A percentile compares a stretch with the other conserved stretches of the same genome.
Conservation (phyloP, 2,329 filamentous ascomycete genomes). For the Cordyceps javanica region DNA sequence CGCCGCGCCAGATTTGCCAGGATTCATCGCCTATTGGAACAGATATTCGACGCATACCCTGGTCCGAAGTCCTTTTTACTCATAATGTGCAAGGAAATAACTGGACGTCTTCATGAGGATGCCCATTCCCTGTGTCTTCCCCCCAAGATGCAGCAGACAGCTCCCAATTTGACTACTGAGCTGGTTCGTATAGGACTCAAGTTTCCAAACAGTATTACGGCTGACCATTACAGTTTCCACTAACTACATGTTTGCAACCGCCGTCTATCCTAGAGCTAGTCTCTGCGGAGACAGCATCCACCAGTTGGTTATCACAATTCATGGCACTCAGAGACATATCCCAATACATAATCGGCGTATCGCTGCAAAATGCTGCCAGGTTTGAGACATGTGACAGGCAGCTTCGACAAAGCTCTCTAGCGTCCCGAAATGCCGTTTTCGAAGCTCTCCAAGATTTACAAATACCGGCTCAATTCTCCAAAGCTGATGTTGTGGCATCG, state of each 20-base stretch:
- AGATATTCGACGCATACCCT: conserved; percentile 33
- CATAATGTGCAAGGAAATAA: conserved; percentile 31
- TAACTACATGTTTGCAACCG: conserved; percentile 28
- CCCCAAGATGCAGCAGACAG: conserved; percentile 24
- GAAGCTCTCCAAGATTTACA: conserved; percentile 28
- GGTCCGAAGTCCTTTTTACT: conserved; percentile 32
- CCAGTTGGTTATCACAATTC: conserved; percentile 33
- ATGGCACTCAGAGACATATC: conserved; percentile 33
- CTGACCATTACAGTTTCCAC: conserved; percentile 23
- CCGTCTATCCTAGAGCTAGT: conserved; percentile 29
- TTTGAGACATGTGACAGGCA: conserved; percentile 27
- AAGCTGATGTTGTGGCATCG: conserved; percentile 27
- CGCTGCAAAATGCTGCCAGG: conserved; percentile 31
- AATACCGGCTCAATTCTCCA: conserved; percentile 28
- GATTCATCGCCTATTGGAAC: conserved; percentile 31
- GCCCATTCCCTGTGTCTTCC: conserved; percentile 29
- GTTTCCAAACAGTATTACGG: conserved; percentile 15
- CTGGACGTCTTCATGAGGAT: conserved; percentile 27
- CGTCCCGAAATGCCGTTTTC: conserved; percentile 32
- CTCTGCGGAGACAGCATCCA: conserved; percentile 20
- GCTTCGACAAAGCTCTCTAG: conserved; percentile 27
- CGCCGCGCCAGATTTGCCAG: conserved; percentile 32
- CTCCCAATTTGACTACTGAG: conserved; percentile 31
- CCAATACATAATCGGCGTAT: conserved; percentile 33
- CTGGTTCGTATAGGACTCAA: conserved; percentile 25